Base-by-base conservation (phyloP, 31 red algal species). In the Pterothamnion heteromorphum region DNA sequence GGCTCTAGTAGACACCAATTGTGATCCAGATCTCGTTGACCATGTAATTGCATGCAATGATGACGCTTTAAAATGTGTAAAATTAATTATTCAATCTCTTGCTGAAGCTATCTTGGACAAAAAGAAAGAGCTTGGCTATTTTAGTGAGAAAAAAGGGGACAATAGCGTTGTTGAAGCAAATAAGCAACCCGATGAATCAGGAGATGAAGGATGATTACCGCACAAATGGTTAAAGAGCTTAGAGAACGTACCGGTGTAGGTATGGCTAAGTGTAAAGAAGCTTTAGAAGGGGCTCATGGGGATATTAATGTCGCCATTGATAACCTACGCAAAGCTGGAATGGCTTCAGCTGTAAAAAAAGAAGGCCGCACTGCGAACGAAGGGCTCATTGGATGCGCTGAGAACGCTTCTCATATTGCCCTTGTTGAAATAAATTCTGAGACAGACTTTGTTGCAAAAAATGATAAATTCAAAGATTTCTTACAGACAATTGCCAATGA, bases 371-470 rank as follows among this genome's bases (percentile, higher is more conserved):
- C 92, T 24, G 95, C 93, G 1, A 76, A 43, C 18, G 95, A 97
- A 71, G 95, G 95, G 0, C 84, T 93, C 41, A 88, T 97, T 35
- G 74, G 87, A 27, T 90, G 93, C 37, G 74, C 80, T 36, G 85
- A 89, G 38, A 44, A 92, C 72, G 92, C 84, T 44, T 74, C 35
- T 32, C 64, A 28, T 32, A 92, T 90, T 20, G 74, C 92, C 37
- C 87, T 97, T 35, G 84, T 97, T 37, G 93, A 97, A 90, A 58
- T 97, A 5, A 93, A 93, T 38, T 93, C 93, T 24, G 95, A 97
- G 36, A 97, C 95, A 4, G 95, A 97, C 87, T 97, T 97, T 93
- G 95, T 97, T 38, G 95, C 95, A 34, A 89, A 93, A 30, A 84
- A 76, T 76, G 72, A 76, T 76, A 76, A 76, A 26, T 76, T 76